phyloP scores from a whole-genome alignment of 495 filamentous ascomycete genomes.

The Letharia lupina region DNA sequence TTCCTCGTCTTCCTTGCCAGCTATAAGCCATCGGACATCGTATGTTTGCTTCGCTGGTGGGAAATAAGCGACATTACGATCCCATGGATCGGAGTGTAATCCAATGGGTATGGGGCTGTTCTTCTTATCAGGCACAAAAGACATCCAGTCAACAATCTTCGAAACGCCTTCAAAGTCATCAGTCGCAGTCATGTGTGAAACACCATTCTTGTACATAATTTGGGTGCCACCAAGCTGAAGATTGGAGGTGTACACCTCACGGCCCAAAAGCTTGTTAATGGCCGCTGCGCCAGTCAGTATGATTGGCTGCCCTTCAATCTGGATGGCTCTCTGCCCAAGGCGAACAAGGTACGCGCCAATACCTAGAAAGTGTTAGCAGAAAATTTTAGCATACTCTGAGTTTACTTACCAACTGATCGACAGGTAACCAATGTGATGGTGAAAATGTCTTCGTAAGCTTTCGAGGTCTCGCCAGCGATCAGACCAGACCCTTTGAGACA shows the following conservation, averaged over 20 bases:
- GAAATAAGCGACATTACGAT: constrained; percentile 78
- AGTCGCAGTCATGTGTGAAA: constrained; percentile 95
- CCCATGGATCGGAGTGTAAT: constrained; percentile 79
- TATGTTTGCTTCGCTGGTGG: constrained; percentile 85
- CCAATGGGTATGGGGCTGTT: constrained; percentile 80
- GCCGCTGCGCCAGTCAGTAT: constrained; percentile 96
- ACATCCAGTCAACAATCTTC: constrained; percentile 97
- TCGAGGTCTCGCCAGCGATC: constrained; percentile 94
- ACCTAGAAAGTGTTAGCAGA: constrained; percentile 36
- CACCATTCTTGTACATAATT: constrained; percentile 99
- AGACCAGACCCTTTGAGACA: constrained; percentile 94
- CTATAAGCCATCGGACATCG: constrained; percentile 89
- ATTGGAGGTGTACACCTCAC: constrained; percentile 98
- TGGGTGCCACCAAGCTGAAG: constrained; percentile 97
- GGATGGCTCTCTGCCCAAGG: constrained; percentile 93
- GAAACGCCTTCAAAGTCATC: constrained; percentile 97
- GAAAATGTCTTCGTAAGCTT: constrained; percentile 98
- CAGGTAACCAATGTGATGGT: constrained; percentile 97
- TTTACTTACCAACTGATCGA: constrained; percentile 71
- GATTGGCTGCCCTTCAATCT: constrained; percentile 98
- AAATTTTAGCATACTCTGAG: neutral
- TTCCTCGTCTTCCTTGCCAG: constrained; percentile 78
- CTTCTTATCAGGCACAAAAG: constrained; percentile 91
- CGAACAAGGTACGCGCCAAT: constrained; percentile 98
- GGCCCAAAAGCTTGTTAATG: constrained; percentile 95